Conservation (phyloP, 768 basidiomycete genomes). For the Collybia mongolica region DNA sequence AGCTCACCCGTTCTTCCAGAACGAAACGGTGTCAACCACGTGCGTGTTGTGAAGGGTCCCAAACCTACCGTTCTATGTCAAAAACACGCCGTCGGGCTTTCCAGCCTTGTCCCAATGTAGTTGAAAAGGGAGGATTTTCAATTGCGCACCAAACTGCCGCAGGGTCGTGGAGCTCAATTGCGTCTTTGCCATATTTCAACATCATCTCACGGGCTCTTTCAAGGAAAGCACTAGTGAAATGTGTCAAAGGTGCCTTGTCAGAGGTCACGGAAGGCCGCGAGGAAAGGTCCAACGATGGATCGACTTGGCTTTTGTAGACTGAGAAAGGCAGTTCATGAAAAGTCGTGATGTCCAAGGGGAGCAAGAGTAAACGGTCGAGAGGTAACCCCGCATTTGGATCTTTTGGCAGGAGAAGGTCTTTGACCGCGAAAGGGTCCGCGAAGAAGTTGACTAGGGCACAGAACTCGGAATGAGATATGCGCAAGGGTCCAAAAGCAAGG, state of each 20-base stretch:
- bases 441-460: constrained; percentile 71
- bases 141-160: constrained; percentile 88
- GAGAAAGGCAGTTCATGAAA: constrained; percentile 76
- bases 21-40: not conserved
- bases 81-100: constrained; percentile 48
- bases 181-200: constrained; percentile 78
- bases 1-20: constrained; percentile 59
- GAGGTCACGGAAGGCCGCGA: constrained; percentile 41
- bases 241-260: constrained; percentile 58
- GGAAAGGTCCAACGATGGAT: constrained; percentile 56
- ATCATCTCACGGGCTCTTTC: constrained; percentile 75
- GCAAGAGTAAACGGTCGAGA: constrained; percentile 62
- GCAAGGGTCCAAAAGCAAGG: not conserved
- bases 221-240: constrained; percentile 81
- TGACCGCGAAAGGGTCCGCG: constrained; percentile 84
- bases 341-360: constrained; percentile 84
- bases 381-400: constrained; percentile 46
- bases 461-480: constrained; percentile 1
- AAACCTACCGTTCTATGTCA: constrained; percentile 63
- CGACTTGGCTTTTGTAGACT: constrained; percentile 55
- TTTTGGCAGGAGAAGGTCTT: constrained; percentile 54
- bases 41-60: no score
- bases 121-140: constrained; percentile 54
- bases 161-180: constrained; percentile 89
- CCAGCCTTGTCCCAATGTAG: constrained; percentile 54